Evolutionary conservation across 331 rosid genomes (phyloP).

Genomic region (Stylosanthes scabra): DNA sequence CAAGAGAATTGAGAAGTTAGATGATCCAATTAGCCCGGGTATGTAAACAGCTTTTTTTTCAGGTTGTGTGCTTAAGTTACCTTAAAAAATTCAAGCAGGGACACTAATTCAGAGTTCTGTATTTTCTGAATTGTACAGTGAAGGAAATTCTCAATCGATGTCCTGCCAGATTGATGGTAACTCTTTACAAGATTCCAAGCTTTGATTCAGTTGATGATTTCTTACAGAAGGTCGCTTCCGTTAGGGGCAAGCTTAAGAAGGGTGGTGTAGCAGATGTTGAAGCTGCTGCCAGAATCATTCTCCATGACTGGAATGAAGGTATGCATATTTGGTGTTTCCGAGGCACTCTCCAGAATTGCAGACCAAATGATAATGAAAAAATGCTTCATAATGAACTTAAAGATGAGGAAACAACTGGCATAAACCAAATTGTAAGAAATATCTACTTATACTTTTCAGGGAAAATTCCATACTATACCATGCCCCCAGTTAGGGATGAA

Average conservation of each 20-base stretch:
- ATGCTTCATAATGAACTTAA: conserved; percentile 24
- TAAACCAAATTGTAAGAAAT: not conserved
- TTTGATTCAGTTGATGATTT: conserved; percentile 87
- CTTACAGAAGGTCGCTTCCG: conserved; percentile 79
- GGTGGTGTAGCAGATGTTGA: conserved; percentile 80
- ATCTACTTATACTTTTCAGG: conserved; percentile 55
- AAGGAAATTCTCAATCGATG: conserved; percentile 96
- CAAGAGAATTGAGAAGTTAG: conserved; percentile 94
- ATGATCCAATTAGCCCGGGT: conserved; percentile 83
- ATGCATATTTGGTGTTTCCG: conserved; percentile 13
- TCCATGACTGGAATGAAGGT: conserved; percentile 98
- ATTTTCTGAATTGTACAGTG: conserved; percentile 54
- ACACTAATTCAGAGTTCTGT: conserved; percentile 23
- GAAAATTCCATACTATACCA: conserved; percentile 87
- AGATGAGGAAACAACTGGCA: not conserved
- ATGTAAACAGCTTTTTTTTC: not conserved
- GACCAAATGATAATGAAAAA: not conserved
- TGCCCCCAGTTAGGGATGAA: conserved; percentile 85
- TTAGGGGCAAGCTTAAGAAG: conserved; percentile 92
- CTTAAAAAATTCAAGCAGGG: not conserved
- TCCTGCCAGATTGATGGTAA: conserved; percentile 66
- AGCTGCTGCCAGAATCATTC: conserved; percentile 90
- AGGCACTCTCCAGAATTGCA: not conserved
- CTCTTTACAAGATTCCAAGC: conserved; percentile 78
- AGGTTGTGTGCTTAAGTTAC: not conserved